Percentiles rank a stretch among this genome's conserved stretches.
Conservation (phyloP, 2,329 filamentous ascomycete species). For the Dothiorella sarmentorum region DNA sequence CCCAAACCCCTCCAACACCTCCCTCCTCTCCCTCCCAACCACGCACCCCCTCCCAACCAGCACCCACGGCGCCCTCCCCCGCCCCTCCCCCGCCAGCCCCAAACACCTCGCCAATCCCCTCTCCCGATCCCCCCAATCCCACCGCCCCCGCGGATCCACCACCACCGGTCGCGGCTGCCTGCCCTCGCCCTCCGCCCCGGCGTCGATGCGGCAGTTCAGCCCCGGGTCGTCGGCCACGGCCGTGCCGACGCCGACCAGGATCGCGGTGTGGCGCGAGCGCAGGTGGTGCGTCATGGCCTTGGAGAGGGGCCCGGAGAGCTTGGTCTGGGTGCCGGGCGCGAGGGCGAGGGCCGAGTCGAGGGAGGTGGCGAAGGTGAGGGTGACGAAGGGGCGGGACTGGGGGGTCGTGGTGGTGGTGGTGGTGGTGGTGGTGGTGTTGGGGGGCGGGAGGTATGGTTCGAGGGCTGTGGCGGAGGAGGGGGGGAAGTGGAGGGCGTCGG, state of each 20-base stretch:
- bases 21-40: conserved; percentile 22
- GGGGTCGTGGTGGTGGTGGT: conserved; percentile 23
- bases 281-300: conserved; percentile 94
- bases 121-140: conserved; percentile 58
- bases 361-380: conserved; percentile 86
- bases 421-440: conserved; percentile 14
- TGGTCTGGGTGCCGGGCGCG: conserved; percentile 74
- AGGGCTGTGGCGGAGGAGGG: conserved; percentile 45
- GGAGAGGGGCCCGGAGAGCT: conserved; percentile 75
- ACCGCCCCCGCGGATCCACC: conserved; percentile 74
- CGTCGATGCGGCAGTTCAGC: conserved; percentile 74
- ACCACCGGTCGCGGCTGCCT: conserved; percentile 77
- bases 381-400: conserved; percentile 47
- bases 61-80: conserved; percentile 71
- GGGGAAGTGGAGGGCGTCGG: conserved; percentile 40
- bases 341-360: conserved; percentile 79
- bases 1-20: conserved; percentile 28
- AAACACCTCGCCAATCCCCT: conserved; percentile 55
- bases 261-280: conserved; percentile 76
- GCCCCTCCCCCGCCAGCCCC: conserved; percentile 58
- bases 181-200: conserved; percentile 47
- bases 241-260: conserved; percentile 80
- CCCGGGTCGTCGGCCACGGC: conserved; percentile 80
- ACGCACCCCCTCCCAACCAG: conserved; percentile 43
- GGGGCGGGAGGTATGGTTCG: conserved; percentile 48